A percentile compares a stretch with the other conserved stretches of the same genome.
phyloP scores from a whole-genome alignment of 305 asterid species.

The Fraxinus sp. region DNA sequence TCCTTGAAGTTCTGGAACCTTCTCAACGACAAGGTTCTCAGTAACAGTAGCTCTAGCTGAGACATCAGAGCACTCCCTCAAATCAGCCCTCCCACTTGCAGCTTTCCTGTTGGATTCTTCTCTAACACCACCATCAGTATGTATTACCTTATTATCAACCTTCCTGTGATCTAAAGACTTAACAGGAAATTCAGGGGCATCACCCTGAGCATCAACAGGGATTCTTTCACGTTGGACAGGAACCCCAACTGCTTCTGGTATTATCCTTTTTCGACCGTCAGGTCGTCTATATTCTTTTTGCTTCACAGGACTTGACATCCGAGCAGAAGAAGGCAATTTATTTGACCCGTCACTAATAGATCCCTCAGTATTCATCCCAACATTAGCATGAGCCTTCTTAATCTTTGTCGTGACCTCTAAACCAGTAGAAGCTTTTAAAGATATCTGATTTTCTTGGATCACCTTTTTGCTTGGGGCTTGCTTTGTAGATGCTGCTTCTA shows the following conservation, averaged over 20 bases:
- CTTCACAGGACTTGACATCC: slow-evolving; percentile 76
- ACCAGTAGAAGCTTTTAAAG: slow-evolving; percentile 46
- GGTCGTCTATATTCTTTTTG: slow-evolving; percentile 95
- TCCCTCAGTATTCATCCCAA: slow-evolving; percentile 53
- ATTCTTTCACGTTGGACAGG: slow-evolving; percentile 51
- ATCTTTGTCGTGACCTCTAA: slow-evolving; percentile 35
- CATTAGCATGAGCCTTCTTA: slow-evolving; percentile 41
- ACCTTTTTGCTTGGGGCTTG: slow-evolving; percentile 48
- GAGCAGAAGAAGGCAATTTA: slow-evolving; percentile 47
- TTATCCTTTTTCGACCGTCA: slow-evolving; percentile 98
- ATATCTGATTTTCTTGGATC: slow-evolving; percentile 39
- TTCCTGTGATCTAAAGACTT: slow-evolving; percentile 44
- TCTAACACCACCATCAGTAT: slow-evolving; percentile 37
- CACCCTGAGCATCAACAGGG: slow-evolving; percentile 44
- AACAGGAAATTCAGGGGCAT: slow-evolving; percentile 45
- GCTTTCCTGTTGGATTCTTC: slow-evolving; percentile 53
- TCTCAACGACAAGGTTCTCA: slow-evolving; percentile 84
- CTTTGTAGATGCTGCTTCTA: slow-evolving; percentile 80
- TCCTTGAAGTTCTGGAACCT: slow-evolving; percentile 57
- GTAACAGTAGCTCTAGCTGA: slow-evolving; percentile 79
- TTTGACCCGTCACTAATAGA: slow-evolving; percentile 45
- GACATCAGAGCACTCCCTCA: slow-evolving; percentile 59
- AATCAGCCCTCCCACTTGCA: slow-evolving; percentile 46
- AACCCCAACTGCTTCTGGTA: slow-evolving; percentile 95
- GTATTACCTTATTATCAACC: slow-evolving; percentile 41